phyloP scores from a whole-genome alignment of 306 rosid species.

The Albizia julibrissin region DNA sequence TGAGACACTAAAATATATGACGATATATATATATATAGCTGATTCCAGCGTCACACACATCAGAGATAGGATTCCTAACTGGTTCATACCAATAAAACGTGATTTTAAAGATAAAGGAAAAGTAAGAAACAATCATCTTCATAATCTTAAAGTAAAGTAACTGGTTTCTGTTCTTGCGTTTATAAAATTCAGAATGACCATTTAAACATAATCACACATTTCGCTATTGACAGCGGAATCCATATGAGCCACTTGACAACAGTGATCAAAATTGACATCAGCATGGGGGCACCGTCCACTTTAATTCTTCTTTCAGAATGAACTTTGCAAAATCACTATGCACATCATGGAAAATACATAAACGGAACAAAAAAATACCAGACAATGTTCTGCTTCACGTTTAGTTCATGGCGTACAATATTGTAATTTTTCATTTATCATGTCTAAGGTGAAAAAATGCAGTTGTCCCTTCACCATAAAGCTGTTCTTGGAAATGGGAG shows the following conservation, averaged over 20 bases:
- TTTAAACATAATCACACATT: not conserved
- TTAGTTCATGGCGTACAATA: not conserved
- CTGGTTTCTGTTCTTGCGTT: not conserved
- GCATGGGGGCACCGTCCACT: not conserved
- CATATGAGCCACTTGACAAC: not conserved
- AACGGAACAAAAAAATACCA: not conserved
- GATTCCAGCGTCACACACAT: not conserved
- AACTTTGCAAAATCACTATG: not conserved
- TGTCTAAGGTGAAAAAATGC: not conserved
- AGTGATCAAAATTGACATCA: not conserved
- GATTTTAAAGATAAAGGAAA: not conserved
- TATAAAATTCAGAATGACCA: not conserved
- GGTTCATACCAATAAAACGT: not conserved
- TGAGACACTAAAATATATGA: no score
- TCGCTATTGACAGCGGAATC: not conserved
- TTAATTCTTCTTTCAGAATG: not conserved
- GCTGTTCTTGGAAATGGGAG: conserved; percentile 1
- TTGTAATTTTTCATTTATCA: not conserved
- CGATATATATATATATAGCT: not conserved
- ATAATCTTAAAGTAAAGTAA: not conserved
- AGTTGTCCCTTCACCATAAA: not conserved
- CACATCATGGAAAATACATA: not conserved
- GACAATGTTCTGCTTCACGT: not conserved
- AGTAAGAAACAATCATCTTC: not conserved
- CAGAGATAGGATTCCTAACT: not conserved